phyloP scores from a whole-genome alignment of 2,329 filamentous ascomycete species.

The Colletotrichum lindemuthianum region DNA sequence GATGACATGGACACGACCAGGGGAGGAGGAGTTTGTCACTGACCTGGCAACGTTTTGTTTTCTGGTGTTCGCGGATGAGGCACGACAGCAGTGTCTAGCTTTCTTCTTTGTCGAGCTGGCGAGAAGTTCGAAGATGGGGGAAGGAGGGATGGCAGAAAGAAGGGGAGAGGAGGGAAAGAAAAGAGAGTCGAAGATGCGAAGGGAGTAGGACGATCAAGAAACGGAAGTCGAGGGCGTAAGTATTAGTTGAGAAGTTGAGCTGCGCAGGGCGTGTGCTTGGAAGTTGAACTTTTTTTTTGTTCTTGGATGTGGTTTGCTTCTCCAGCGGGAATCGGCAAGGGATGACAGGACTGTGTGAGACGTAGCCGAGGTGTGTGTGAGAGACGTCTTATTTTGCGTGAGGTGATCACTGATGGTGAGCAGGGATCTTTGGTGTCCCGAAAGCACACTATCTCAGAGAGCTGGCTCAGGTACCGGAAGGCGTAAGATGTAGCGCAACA shows the following conservation, averaged over 20 bases:
- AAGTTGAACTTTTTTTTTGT: conserved; percentile 9
- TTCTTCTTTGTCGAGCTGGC: conserved; percentile 27
- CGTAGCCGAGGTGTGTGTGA: conserved; percentile 11
- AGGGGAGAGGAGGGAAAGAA: conserved; percentile 17
- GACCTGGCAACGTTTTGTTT: conserved; percentile 26
- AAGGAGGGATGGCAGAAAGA: conserved; percentile 10
- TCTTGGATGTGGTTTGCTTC: conserved; percentile 5
- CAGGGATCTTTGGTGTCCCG: conserved; percentile 31
- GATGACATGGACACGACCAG: conserved; percentile 21
- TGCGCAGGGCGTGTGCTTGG: conserved; percentile 13
- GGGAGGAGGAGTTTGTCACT: conserved; percentile 24
- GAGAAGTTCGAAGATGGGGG: conserved; percentile 10
- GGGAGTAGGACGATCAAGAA: conserved; percentile 19
- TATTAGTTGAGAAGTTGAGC: conserved; percentile 28
- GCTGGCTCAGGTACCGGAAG: not conserved
- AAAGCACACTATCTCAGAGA: conserved; percentile 16
- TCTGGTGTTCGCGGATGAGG: conserved; percentile 14
- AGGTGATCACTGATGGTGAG: conserved; percentile 23
- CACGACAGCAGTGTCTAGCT: conserved; percentile 34
- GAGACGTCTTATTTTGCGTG: conserved; percentile 19
- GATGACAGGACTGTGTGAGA: conserved; percentile 16
- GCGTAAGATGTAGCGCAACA: too few species aligned
- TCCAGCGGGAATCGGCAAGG: conserved; percentile 34
- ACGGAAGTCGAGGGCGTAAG: conserved; percentile 32
- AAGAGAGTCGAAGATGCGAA: conserved; percentile 31